phyloP scores from a whole-genome alignment of 192 early-diverging fungal species.

The Rhizophagus clarus region DNA sequence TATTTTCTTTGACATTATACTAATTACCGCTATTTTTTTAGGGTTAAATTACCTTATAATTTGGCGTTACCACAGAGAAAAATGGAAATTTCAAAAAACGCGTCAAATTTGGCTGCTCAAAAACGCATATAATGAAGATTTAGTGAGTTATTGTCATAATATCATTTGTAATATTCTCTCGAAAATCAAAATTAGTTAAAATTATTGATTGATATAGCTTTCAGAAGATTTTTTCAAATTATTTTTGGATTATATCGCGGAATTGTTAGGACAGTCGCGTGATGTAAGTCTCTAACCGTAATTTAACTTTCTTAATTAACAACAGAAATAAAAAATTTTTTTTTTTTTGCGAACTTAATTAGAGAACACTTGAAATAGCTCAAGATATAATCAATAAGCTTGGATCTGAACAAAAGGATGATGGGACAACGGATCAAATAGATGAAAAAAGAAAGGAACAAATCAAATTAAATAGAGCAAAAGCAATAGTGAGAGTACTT shows the following conservation, averaged over 20 bases:
- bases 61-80: constrained; percentile 36
- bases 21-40: constrained; percentile 6
- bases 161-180: too few species aligned
- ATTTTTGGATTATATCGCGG: constrained; percentile 44
- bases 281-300: constrained; percentile 30
- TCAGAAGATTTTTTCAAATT: constrained; percentile 37
- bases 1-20: neutral
- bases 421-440: neutral
- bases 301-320: neutral
- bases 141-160: neutral
- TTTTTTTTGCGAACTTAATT: neutral
- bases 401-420: neutral
- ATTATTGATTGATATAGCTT: neutral
- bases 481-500: neutral
- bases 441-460: neutral
- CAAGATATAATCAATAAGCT: neutral
- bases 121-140: constrained; percentile 37
- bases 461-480: constrained; percentile 12
- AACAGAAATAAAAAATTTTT: neutral
- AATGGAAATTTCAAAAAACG: constrained; percentile 48
- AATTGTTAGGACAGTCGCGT: constrained; percentile 41
- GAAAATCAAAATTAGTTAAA: neutral
- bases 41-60: constrained; percentile 39
- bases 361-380: neutral
- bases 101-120: constrained; percentile 45